A percentile compares a stretch with the other conserved stretches of the same genome.
These are phyloP conservation scores for Antitrichia curtipendula DNA, from an alignment of 225 moss, liverwort and hornwort species.

Conservation along the genomic window DNA sequence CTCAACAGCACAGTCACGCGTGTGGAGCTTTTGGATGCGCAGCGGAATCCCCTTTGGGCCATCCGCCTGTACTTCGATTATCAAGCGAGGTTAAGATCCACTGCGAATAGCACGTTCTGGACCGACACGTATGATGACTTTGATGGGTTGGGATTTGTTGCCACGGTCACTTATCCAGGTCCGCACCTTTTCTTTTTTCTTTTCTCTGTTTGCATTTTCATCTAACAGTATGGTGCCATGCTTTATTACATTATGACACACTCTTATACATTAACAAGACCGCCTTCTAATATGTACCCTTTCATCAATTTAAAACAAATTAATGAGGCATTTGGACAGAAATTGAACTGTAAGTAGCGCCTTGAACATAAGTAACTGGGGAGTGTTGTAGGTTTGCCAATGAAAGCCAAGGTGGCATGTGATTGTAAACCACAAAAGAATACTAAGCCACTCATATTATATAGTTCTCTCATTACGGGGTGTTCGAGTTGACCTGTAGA, in stretches of 20 bases:
- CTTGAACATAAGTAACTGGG: neutral
- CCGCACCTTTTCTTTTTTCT: neutral
- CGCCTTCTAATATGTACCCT: neutral
- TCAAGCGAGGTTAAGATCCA: constrained; percentile 9
- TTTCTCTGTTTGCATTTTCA: neutral
- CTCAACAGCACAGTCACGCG: constrained; percentile 23
- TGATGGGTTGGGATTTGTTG: constrained; percentile 28
- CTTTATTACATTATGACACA: neutral
- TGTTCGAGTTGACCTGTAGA: neutral
- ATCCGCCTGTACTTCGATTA: constrained; percentile 40
- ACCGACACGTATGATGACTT: constrained; percentile 24
- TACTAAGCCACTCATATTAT: neutral
- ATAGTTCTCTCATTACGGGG: neutral
- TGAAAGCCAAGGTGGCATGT: neutral
- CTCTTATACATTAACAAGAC: neutral
- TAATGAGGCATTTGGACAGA: neutral
- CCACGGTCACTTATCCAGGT: constrained; percentile 40
- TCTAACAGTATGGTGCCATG: neutral
- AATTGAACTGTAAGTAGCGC: neutral
- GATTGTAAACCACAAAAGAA: neutral
- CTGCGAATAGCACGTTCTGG: constrained; percentile 25
- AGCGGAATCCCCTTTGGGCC: constrained; percentile 29
- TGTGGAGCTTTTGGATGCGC: constrained; percentile 14
- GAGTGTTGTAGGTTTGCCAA: neutral
- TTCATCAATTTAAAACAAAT: too few relatives aligned